These are phyloP conservation scores for Carex pumila DNA, from an alignment of 176 grass and related monocot genomes.

Conservation along the genomic window DNA sequence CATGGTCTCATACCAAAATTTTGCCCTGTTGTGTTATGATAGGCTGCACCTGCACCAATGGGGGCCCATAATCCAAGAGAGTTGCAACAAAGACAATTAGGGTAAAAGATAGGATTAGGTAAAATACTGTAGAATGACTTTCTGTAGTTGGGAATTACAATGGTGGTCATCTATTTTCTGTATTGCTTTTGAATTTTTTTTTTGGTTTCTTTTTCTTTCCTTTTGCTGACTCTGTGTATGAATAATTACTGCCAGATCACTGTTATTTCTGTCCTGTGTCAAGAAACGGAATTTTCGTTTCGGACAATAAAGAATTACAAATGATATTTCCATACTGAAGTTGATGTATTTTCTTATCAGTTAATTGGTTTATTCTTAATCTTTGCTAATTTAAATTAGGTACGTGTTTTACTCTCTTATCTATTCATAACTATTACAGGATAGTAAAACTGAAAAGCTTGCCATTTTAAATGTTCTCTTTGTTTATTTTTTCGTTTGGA, in stretches of 20 bases:
- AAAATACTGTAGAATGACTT: not conserved
- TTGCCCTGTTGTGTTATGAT: not conserved
- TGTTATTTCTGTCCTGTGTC: not conserved
- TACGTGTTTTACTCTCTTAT: not conserved
- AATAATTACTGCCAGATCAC: not conserved
- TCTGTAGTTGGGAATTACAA: constrained; percentile 2
- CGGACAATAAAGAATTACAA: not conserved
- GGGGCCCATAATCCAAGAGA: not conserved
- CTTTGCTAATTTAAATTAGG: not conserved
- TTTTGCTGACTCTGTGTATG: not conserved
- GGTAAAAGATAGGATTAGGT: not conserved
- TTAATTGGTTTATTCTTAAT: not conserved
- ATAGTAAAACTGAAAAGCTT: not conserved
- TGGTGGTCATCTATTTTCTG: not conserved
- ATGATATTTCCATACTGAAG: not conserved
- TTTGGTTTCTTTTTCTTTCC: not conserved
- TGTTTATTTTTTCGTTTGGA: not conserved
- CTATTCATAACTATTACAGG: not conserved
- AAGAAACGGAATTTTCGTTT: not conserved
- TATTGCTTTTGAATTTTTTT: not conserved
- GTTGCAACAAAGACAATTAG: not conserved
- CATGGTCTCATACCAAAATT: not conserved
- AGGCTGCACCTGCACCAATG: not conserved
- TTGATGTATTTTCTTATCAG: not conserved
- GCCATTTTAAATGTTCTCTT: not conserved